Base-by-base conservation (phyloP, 2,329 filamentous ascomycete species). In the Xylaria sp. region DNA sequence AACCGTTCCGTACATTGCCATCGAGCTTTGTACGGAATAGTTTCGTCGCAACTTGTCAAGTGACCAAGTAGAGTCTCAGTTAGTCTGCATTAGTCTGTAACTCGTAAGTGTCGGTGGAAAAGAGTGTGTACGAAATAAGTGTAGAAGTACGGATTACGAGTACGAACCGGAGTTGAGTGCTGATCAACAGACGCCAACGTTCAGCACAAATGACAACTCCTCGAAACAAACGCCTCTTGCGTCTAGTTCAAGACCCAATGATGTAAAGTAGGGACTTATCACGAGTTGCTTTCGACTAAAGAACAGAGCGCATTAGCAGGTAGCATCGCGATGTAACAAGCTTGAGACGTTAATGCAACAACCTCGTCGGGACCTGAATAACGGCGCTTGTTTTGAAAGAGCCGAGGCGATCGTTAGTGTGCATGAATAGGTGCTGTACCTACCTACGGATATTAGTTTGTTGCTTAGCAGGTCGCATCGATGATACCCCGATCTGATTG, bases 341-440 rank as follows among this genome's bases (percentile, higher is more conserved):
- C 46, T 37, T 13, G 7, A 48, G 39, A 52, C 30, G 6, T 35
- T 37, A 48, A 18, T 51, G 37, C 34, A 55, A 48, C 9, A 34
- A 5, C 1, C 18, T 19, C 5, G 37, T n/a, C n/a, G 50, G 8
- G 23, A 16, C 30, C 37, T 42, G 23, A 35, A 59, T 44, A 34
- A 39, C 54, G 59, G 61, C 61, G 61, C 61, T 61, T 63, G 61
- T 63, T 61, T 61, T 44, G 51, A 55, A 59, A 47, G 9, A 48
- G 55, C 55, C 48, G 57, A 60, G 55, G 55, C 42, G 39, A 47
- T 42, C 37, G 37, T 13, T 30, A 30, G 23, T 30, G 23, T 42
- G 37, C 37, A 42, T 46, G 42, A 13, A n/a, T n/a, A 13, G 10
- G 39, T 37, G 35, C 9, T 13, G 37, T 42, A 42, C 37, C 37